Evolutionary conservation across 352 stramenopile species (phyloP), one percentile per base, ranked within the genome.

Genomic region (Pythium diclinum): DNA sequence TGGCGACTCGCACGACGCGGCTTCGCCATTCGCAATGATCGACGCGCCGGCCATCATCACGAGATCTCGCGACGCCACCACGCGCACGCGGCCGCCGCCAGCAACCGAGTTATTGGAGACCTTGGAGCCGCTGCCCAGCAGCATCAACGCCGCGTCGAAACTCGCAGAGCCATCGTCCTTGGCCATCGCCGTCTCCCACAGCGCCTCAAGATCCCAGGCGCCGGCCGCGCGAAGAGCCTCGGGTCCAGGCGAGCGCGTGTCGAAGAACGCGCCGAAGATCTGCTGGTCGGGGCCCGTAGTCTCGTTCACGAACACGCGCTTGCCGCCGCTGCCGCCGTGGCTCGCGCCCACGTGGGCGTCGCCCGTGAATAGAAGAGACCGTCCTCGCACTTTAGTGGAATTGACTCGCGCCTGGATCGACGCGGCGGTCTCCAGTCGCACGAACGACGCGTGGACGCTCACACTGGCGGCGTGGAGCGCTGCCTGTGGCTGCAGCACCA

Each of bases 61-160:
- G 0, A 91, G 69, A 58, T 91, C 80, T 56, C 83, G 83, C 10
- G 83, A 88, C 1, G 83, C 80, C 51, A 68, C 75, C 25, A 91
- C 80, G 36, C 83, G 78, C n/a, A 91, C 79, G 42, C 83, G 70
- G 6, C 82, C 82, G 13, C 83, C 83, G 42, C 77, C 82, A 32
- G 23, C 52, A 2, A 61, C 47, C 25, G 47, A 19, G 14, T 14
- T 42, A 38, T 25, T 44, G 49, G 33, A 47, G 38, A 62, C 38
- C 25, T 10, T 19, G n/a, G 48, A 65, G 52, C 78, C 76, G 51
- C 78, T 85, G 11, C 82, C 82, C 3, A 88, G 56, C 3, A 91
- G 46, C 63, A 88, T 70, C 8, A 69, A 75, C 25, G 73, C 23
- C 0, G 19, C 30, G 19, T 55, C 30, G 33, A 9, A 21, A 25